Conservation (phyloP, 1,284 basidiomycete genomes). For the Rhodotorula sp. region DNA sequence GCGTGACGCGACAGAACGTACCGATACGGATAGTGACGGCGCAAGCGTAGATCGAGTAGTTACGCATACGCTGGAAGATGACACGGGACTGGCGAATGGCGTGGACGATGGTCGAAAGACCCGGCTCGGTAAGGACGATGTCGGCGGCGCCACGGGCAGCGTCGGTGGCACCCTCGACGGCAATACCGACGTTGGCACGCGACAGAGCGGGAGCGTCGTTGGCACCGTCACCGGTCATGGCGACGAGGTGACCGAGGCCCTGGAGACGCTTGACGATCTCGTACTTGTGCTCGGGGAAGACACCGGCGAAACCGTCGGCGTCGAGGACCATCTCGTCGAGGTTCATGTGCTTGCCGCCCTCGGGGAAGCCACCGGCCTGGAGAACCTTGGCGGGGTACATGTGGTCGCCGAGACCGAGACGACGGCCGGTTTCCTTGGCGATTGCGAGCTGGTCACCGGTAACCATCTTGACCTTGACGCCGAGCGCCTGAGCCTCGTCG, state of each 20-base stretch:
- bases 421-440: slow-evolving; percentile 97
- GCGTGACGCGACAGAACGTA: neutral
- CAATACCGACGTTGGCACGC: slow-evolving; percentile 94
- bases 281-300: slow-evolving; percentile 89
- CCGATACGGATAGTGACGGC: slow-evolving; percentile 43
- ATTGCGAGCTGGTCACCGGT: slow-evolving; percentile 99
- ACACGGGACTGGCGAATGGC: slow-evolving; percentile 91
- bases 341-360: slow-evolving; percentile 67
- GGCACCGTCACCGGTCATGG: slow-evolving; percentile 86
- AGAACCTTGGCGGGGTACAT: slow-evolving; percentile 96
- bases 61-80: slow-evolving; percentile 97
- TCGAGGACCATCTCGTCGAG: slow-evolving; percentile 87
- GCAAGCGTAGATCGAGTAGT: slow-evolving; percentile 74
- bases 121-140: slow-evolving; percentile 91
- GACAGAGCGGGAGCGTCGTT: slow-evolving; percentile 93
- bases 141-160: slow-evolving; percentile 93
- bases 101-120: slow-evolving; percentile 94
- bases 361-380: slow-evolving; percentile 80
- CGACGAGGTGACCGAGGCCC: slow-evolving; percentile 59
- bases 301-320: slow-evolving; percentile 87
- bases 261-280: slow-evolving; percentile 91
- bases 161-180: slow-evolving; percentile 94
- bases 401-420: slow-evolving; percentile 92
- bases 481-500: slow-evolving; percentile 87
- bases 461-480: slow-evolving; percentile 99